Evolutionary conservation across 2,329 filamentous ascomycete species (phyloP), one percentile per base, ranked within the genome.

Genomic region (Paraphaeosphaeria sporulosa): DNA sequence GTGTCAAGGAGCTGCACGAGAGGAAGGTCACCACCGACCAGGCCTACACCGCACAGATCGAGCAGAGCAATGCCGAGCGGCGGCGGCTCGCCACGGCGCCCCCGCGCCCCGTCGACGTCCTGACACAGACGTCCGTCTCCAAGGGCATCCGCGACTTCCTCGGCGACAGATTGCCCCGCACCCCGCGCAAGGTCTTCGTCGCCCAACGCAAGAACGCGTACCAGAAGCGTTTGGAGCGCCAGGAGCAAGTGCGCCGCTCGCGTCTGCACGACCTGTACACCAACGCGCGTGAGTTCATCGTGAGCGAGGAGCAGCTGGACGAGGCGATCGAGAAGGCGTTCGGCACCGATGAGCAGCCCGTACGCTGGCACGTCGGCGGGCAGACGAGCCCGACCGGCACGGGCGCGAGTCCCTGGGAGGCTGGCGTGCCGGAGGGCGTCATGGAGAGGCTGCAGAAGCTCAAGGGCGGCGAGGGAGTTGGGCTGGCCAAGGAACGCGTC

Each of bases 241-340:
- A 88, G 73, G 82, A 83, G 46, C 84, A 88, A 59, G 83, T 84
- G 55, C 86, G 90, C 53, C 84, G 86, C 62, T 87, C 94, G 66
- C 86, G 89, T 17, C 80, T 99, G 32, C 92, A 97, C 79, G 89
- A 92, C 60, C 85, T 99, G 13, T 99, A 99, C 80, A 91, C 95
- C 81, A 91, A 93, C 69, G 93, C 95, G 5, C 87, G 90, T 27
- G 83, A 87, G 42, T 99, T 98, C 80, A 97, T 99, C 74, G 89
- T 93, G 19, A 89, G 86, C 25, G 93, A 96, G 76, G 81, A 85
- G 53, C 90, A 96, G 76, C 85, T 99, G 36, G 86, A 91, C 68
- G 82, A 83, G 17, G 86, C 88, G 65, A 89, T 97, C 58, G 90
- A 96, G 23, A 80, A 84, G 64, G 84, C 90, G n/a, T 99, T 97